These are phyloP conservation scores for Talaromyces adpressus DNA, from an alignment of 495 filamentous ascomycete genomes.

Conservation along the genomic window DNA sequence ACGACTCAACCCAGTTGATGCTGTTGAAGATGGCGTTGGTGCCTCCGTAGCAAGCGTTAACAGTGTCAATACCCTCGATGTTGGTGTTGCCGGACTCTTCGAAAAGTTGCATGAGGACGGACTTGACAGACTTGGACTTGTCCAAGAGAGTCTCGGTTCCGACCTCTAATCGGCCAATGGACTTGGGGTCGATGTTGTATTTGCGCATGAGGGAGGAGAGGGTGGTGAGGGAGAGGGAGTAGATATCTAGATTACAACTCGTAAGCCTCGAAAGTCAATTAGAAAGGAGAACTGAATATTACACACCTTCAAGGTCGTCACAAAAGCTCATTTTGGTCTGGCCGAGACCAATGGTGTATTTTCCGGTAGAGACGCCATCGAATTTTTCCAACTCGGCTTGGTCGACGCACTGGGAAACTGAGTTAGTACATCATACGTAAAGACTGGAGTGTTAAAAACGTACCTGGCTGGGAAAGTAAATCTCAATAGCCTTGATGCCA, in stretches of 20 bases:
- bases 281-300: background rate
- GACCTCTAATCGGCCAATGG: slow-evolving; percentile 91
- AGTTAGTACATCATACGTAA: slow-evolving; percentile 15
- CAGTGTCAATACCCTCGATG: slow-evolving; percentile 90
- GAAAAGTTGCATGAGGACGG: slow-evolving; percentile 98
- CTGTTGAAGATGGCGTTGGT: slow-evolving; percentile 97
- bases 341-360: slow-evolving; percentile 98
- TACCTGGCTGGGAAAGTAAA: slow-evolving; percentile 97
- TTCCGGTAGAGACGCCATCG: slow-evolving; percentile 89
- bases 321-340: slow-evolving; percentile 99
- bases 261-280: background rate
- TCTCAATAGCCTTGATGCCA: slow-evolving; percentile 99
- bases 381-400: slow-evolving; percentile 95
- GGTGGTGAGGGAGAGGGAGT: slow-evolving; percentile 88
- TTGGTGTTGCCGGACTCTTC: slow-evolving; percentile 78
- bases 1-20: slow-evolving; percentile 97
- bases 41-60: slow-evolving; percentile 98
- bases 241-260: slow-evolving; percentile 65
- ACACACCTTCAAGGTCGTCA: slow-evolving; percentile 92
- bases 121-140: slow-evolving; percentile 99
- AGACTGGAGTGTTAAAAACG: slow-evolving; percentile 19
- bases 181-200: slow-evolving; percentile 85
- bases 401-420: slow-evolving; percentile 73
- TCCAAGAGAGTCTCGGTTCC: slow-evolving; percentile 97
- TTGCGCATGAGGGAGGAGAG: slow-evolving; percentile 84